Evolutionary conservation across 768 basidiomycete genomes (phyloP), one percentile per base, ranked within the genome.

Genomic region (Pleurotus cornucopiae): DNA sequence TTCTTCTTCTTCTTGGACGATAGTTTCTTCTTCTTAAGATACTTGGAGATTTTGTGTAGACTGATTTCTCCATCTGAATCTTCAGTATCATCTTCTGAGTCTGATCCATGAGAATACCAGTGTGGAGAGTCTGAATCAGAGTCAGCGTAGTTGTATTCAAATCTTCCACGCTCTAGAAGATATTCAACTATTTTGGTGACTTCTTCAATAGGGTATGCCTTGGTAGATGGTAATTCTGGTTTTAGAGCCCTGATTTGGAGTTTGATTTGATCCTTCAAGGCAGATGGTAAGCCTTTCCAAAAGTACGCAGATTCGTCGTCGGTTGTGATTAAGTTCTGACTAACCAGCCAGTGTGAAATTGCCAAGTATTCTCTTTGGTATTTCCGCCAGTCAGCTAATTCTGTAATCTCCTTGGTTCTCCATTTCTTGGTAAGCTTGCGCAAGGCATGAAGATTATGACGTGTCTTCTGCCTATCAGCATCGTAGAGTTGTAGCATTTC

Each of bases 271-370:
- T 44, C 26, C 21, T 25, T 18, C 14, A 54, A 26, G n/a, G 14
- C n/a, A n/a, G 21, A 49, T 2, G n/a, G 14, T n/a, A 54, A 6
- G n/a, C 60, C 61, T 18, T 56, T 46, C 60, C 61, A 62, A 18
- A 58, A 56, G 37, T 60, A 61, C n/a, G 46, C 49, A 13, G 51
- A 20, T 38, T 60, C 14, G 3, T 54, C 46, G 5, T 53, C 41
- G 2, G 44, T 40, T 9, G 59, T 37, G 5, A 62, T 43, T 26
- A 60, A 57, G 4, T 6, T 12, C 6, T 60, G 43, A 7, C 25
- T 18, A 18, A 54, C 11, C 14, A 62, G 23, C 60, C 60, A 62
- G n/a, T 52, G 56, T 18, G 40, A 49, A 40, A 62, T 60, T 11
- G 40, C 38, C 1, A 57, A 20, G 18, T 61, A 62, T 0, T 58